Evolutionary conservation across 495 filamentous ascomycete species (phyloP), one percentile per base, ranked within the genome.

Genomic region (Astrothelium macrocarpum): DNA sequence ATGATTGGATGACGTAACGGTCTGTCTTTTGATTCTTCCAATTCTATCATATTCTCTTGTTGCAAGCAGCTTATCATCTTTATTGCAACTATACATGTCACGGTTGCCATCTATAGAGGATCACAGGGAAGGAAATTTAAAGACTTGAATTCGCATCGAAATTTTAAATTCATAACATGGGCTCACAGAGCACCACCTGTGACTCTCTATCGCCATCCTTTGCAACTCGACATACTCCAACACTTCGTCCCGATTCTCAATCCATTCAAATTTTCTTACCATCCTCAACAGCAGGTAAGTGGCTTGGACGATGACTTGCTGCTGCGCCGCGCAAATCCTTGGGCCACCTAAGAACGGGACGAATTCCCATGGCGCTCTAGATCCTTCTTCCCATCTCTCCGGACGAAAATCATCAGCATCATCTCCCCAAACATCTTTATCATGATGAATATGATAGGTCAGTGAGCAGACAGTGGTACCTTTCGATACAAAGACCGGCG

Each of bases 381-480:
- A 65, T 32, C 80, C 76, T 20, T 49, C 12, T n/a, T 49, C 45
- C 84, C 85, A 87, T 7, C 85, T 68, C 45, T 80, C 80, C 0
- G 85, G 85, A 0, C 72, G 69, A 68, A 80, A 87, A 12, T 77
- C 64, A 0, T 76, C 73, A 0, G 82, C 79, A 63, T 85, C 80
- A 4, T 71, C 68, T 0, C 78, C 81, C 18, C 74, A 86, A 4
- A 85, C 49, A 18, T 84, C 82, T 32, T 63, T 64, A 0, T 77
- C 75, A 3, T 80, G 73, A 53, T 87, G 85, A 76, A 87, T 79
- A 2, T 72, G 70, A 46, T 79, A 72, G 10, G 76, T 65, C 53
- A 68, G 76, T 61, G 78, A 85, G 16, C 73, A 66, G 0, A 85
- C 71, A 2, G 70, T 64, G n/a, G 76, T 66, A 10, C 78, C 80